Evolutionary conservation across 164 flowering plant genomes (phyloP).

Genomic region (Umbellularia californica): DNA sequence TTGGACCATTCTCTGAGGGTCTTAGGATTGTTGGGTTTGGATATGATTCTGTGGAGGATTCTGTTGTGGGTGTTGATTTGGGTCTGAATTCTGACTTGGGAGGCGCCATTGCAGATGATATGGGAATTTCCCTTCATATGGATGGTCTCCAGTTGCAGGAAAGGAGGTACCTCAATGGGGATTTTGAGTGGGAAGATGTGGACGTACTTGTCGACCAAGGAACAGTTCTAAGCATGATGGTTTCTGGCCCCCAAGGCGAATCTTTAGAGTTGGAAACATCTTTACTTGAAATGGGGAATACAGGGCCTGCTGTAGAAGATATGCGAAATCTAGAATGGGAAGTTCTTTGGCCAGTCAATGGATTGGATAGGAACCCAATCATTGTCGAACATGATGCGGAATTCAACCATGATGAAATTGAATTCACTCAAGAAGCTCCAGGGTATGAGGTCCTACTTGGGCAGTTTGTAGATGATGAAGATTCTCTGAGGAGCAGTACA

Average conservation of each 20-base stretch:
- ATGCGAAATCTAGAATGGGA: slow-evolving; percentile 36
- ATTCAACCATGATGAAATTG: slow-evolving; percentile 15
- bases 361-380: slow-evolving; percentile 21
- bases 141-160: slow-evolving; percentile 64
- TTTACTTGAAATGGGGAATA: slow-evolving; percentile 8
- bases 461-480: slow-evolving; percentile 35
- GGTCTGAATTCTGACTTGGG: slow-evolving; percentile 31
- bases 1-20: slow-evolving; percentile 2
- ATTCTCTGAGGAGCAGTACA: slow-evolving; percentile 39
- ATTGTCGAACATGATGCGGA: slow-evolving; percentile 5
- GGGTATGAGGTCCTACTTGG: slow-evolving; percentile 43
- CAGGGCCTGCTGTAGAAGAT: not conserved
- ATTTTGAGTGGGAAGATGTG: slow-evolving; percentile 86
- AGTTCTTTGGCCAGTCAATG: slow-evolving; percentile 33
- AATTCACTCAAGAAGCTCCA: slow-evolving; percentile 22
- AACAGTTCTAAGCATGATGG: slow-evolving; percentile 38
- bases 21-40: slow-evolving; percentile 30
- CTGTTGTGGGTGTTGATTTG: slow-evolving; percentile 11
- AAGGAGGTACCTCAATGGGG: slow-evolving; percentile 35
- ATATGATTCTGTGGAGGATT: slow-evolving; percentile 30
- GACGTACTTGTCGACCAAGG: slow-evolving; percentile 12
- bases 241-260: slow-evolving; percentile 30
- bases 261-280: slow-evolving; percentile 27
- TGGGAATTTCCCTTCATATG: slow-evolving; percentile 46
- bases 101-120: slow-evolving; percentile 27